Evolutionary conservation across 768 basidiomycete genomes (phyloP).

Genomic region (Lanmaoa pseudosensibilis): DNA sequence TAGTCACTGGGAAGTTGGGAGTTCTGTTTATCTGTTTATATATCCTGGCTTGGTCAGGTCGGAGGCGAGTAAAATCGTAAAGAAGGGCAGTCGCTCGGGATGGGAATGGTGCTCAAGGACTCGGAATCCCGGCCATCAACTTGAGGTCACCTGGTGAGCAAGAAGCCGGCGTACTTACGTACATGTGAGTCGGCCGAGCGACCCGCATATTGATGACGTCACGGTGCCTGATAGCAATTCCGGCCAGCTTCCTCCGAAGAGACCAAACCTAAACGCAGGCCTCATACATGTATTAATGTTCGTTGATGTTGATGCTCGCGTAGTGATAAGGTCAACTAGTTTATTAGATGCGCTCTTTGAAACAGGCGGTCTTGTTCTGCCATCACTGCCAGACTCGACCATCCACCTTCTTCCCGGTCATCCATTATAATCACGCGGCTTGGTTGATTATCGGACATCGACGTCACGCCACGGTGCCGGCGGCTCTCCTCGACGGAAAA

Average conservation of each 20-base stretch:
- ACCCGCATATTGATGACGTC: too few species aligned
- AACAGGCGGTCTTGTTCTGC: background rate
- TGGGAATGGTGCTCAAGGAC: too few species aligned
- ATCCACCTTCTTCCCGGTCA: background rate
- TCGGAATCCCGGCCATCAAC: too few species aligned
- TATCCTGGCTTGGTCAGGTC: background rate
- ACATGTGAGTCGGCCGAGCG: too few species aligned
- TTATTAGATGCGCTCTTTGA: background rate
- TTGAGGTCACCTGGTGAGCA: too few species aligned
- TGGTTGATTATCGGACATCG: conserved; percentile 5
- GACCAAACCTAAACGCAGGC: too few species aligned
- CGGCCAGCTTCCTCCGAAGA: too few species aligned
- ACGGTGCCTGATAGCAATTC: too few species aligned
- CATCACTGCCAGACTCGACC: conserved; percentile 3
- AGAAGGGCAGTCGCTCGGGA: background rate
- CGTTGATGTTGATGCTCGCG: background rate
- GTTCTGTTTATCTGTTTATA: background rate
- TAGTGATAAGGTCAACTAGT: background rate
- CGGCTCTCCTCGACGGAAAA: conserved; percentile 7
- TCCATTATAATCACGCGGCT: conserved; percentile 2
- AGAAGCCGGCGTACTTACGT: too few species aligned
- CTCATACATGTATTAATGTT: too few species aligned
- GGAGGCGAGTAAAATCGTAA: background rate
- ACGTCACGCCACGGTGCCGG: conserved; percentile 3
- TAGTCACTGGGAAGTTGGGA: background rate